phyloP scores from a whole-genome alignment of 768 basidiomycete species.

The Roridomyces roridus region DNA sequence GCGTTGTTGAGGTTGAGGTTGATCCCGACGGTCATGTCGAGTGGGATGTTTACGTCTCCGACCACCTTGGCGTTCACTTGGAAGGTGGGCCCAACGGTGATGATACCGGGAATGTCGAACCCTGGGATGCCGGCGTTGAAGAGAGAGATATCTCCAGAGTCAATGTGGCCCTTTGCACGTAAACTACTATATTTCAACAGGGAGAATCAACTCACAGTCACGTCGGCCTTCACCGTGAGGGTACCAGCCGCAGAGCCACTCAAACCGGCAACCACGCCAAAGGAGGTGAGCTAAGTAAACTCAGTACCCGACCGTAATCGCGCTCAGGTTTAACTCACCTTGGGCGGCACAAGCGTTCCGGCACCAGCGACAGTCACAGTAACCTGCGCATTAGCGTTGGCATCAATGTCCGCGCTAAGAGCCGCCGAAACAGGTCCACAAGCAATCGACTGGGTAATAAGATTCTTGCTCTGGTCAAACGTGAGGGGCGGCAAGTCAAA shows the following conservation, averaged over 20 bases:
- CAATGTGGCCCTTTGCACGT: slow-evolving; percentile 40
- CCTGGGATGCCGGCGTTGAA: slow-evolving; percentile 51
- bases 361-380: slow-evolving; percentile 27
- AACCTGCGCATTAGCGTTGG: slow-evolving; percentile 13
- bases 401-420: slow-evolving; percentile 17
- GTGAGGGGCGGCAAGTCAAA: slow-evolving; percentile 12
- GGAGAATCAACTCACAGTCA: slow-evolving; percentile 34
- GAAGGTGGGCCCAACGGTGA: slow-evolving; percentile 44
- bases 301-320: too few relatives aligned
- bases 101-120: slow-evolving; percentile 56
- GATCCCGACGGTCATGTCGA: slow-evolving; percentile 20
- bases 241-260: slow-evolving; percentile 45
- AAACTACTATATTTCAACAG: not conserved
- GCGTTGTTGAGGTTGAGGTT: slow-evolving; percentile 18
- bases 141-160: slow-evolving; percentile 51
- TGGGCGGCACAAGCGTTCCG: slow-evolving; percentile 37
- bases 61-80: slow-evolving; percentile 7
- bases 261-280: slow-evolving; percentile 33
- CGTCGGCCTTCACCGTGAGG: slow-evolving; percentile 42
- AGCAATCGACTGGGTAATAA: not conserved
- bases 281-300: slow-evolving; percentile 1
- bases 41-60: slow-evolving; percentile 14
- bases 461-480: slow-evolving; percentile 20
- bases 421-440: not conserved
- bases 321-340: slow-evolving; percentile 6